phyloP scores from a whole-genome alignment of 2,329 filamentous ascomycete species.

The Nothophaeocryptopus gaeumannii region DNA sequence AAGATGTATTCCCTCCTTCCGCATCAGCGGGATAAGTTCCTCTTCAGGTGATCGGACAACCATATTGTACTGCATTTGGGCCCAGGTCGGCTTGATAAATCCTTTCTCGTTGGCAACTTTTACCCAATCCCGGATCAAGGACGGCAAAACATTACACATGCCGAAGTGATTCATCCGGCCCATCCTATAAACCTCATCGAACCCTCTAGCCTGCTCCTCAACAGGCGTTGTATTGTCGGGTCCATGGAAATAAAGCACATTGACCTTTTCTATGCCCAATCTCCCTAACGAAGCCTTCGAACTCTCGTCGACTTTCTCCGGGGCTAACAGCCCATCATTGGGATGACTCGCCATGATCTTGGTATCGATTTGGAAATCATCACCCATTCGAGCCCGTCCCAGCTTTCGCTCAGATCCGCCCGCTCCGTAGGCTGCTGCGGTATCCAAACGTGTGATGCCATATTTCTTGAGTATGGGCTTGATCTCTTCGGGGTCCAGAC shows the following conservation, averaged over 20 bases:
- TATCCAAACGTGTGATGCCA: slow-evolving; percentile 37
- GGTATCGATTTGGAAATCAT: slow-evolving; percentile 29
- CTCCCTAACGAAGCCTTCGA: slow-evolving; percentile 26
- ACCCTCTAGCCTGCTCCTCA: slow-evolving; percentile 45
- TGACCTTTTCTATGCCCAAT: slow-evolving; percentile 29
- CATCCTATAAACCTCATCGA: slow-evolving; percentile 46
- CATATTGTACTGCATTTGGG: slow-evolving; percentile 14
- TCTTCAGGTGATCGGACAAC: slow-evolving; percentile 3
- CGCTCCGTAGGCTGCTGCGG: slow-evolving; percentile 38
- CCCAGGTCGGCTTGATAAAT: slow-evolving; percentile 10
- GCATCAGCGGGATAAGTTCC: slow-evolving; percentile 2
- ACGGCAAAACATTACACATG: slow-evolving; percentile 47
- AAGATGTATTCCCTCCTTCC: slow-evolving; percentile 3
- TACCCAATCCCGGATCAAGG: slow-evolving; percentile 31
- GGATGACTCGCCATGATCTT: slow-evolving; percentile 26
- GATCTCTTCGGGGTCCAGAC: neutral
- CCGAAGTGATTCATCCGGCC: slow-evolving; percentile 47
- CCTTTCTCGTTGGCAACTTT: slow-evolving; percentile 5
- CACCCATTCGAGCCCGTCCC: slow-evolving; percentile 28
- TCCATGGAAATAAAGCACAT: slow-evolving; percentile 44
- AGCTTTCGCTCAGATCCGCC: slow-evolving; percentile 44
- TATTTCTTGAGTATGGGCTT: slow-evolving; percentile 29
- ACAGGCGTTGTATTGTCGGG: slow-evolving; percentile 47
- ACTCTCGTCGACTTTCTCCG: slow-evolving; percentile 26
- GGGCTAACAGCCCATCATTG: slow-evolving; percentile 16